phyloP scores from a whole-genome alignment of 2,329 filamentous ascomycete species.

The Clonostachys rosea region DNA sequence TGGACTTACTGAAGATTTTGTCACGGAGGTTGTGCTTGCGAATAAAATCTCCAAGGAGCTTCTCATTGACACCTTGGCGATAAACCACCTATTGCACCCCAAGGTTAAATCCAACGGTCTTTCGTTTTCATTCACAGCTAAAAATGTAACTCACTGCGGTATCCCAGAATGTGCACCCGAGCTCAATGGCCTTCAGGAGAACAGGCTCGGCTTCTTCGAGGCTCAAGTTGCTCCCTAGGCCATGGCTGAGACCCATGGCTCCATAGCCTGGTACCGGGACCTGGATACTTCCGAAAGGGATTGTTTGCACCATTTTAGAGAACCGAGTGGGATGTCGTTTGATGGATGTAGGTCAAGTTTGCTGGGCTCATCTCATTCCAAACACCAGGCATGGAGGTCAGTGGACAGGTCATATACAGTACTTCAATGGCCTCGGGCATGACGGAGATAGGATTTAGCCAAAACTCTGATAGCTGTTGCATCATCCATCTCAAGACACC shows the following conservation, averaged over 20 bases:
- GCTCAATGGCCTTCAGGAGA: slow-evolving; percentile 38
- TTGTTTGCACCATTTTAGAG: no score
- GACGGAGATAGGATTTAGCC: no score
- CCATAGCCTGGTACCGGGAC: slow-evolving; percentile 33
- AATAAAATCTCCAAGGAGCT: slow-evolving; percentile 43
- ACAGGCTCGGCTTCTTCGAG: slow-evolving; percentile 41
- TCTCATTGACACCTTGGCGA: slow-evolving; percentile 40
- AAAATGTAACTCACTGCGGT: slow-evolving; percentile 29
- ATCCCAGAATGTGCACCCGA: slow-evolving; percentile 32
- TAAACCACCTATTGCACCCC: slow-evolving; percentile 30
- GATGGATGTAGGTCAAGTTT: no score
- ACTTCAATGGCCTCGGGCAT: no score
- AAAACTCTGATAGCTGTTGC: no score
- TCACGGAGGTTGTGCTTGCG: slow-evolving; percentile 43
- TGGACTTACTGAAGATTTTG: slow-evolving; percentile 36
- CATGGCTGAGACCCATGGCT: slow-evolving; percentile 40
- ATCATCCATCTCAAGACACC: no score
- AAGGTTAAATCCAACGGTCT: background rate
- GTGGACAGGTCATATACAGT: no score
- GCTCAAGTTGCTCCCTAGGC: slow-evolving; percentile 32
- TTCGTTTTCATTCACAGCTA: no score
- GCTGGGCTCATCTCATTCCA: no score
- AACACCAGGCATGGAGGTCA: no score
- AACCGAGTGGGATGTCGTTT: no score
- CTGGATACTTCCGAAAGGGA: no score